These are phyloP conservation scores for Beauveria varroae DNA, from an alignment of 2,329 filamentous ascomycete species.

Conservation along the genomic window DNA sequence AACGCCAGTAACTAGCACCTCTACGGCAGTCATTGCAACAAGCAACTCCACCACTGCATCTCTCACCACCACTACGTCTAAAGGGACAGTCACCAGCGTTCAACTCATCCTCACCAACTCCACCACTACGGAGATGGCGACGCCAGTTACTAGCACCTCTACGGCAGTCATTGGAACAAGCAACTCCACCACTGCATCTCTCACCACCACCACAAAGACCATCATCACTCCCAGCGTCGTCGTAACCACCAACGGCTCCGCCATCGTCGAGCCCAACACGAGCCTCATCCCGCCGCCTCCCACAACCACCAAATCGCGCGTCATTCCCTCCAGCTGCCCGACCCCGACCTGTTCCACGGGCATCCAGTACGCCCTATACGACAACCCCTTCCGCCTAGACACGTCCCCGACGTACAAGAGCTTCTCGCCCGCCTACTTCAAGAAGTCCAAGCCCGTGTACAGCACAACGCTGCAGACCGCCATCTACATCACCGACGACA, in stretches of 20 bases:
- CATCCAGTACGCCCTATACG: constrained; percentile 4
- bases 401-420: not conserved
- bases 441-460: not conserved
- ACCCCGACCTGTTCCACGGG: constrained; percentile 2
- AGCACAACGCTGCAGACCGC: not conserved
- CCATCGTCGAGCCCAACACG: not conserved
- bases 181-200: too few relatives aligned
- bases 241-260: not conserved
- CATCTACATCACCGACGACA: constrained; percentile 5
- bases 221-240: not conserved
- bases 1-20: too few relatives aligned
- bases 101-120: too few relatives aligned
- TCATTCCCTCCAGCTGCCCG: not conserved
- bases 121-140: too few relatives aligned
- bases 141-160: too few relatives aligned
- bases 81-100: too few relatives aligned
- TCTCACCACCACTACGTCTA: too few relatives aligned
- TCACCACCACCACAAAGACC: not conserved
- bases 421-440: constrained; percentile 7
- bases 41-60: too few relatives aligned
- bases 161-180: too few relatives aligned
- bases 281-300: not conserved
- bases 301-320: not conserved
- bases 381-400: constrained; percentile 3
- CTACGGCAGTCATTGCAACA: too few relatives aligned